Conservation (phyloP, 1,284 basidiomycete genomes). For the Earliella scabrosa region DNA sequence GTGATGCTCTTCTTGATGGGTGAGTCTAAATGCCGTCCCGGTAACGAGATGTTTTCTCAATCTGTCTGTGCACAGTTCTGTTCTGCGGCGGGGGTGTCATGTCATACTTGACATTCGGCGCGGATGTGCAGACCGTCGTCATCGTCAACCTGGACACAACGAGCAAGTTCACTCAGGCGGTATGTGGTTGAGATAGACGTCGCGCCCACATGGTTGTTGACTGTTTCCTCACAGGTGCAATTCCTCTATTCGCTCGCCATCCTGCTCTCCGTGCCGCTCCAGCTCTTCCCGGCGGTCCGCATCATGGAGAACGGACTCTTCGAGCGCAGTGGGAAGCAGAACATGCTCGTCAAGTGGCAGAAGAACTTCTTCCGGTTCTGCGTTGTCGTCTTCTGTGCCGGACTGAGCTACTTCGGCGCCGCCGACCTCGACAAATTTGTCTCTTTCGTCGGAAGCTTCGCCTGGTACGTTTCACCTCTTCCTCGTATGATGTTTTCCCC, state of each 20-base stretch:
- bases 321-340: slow-evolving; percentile 82
- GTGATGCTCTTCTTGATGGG: slow-evolving; percentile 87
- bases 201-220: slow-evolving; percentile 6
- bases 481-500: no score
- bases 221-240: slow-evolving; percentile 55
- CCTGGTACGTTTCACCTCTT: slow-evolving; percentile 70
- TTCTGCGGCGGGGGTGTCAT: slow-evolving; percentile 92
- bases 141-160: slow-evolving; percentile 91
- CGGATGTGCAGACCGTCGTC: slow-evolving; percentile 90
- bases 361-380: slow-evolving; percentile 91
- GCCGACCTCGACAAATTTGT: slow-evolving; percentile 97
- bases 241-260: slow-evolving; percentile 94
- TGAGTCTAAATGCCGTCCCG: slow-evolving; percentile 36
- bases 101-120: slow-evolving; percentile 89
- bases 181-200: no score
- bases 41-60: slow-evolving; percentile 16
- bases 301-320: slow-evolving; percentile 99
- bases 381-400: slow-evolving; percentile 78
- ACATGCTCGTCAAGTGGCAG: slow-evolving; percentile 79
- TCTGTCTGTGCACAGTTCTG: slow-evolving; percentile 54
- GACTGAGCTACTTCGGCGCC: slow-evolving; percentile 85
- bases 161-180: slow-evolving; percentile 89
- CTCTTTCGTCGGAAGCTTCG: slow-evolving; percentile 90
- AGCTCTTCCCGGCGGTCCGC: slow-evolving; percentile 96
- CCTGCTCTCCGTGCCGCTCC: slow-evolving; percentile 91